Evolutionary conservation across 495 filamentous ascomycete species (phyloP), one percentile per base, ranked within the genome.

Genomic region (Copromyces sp.): DNA sequence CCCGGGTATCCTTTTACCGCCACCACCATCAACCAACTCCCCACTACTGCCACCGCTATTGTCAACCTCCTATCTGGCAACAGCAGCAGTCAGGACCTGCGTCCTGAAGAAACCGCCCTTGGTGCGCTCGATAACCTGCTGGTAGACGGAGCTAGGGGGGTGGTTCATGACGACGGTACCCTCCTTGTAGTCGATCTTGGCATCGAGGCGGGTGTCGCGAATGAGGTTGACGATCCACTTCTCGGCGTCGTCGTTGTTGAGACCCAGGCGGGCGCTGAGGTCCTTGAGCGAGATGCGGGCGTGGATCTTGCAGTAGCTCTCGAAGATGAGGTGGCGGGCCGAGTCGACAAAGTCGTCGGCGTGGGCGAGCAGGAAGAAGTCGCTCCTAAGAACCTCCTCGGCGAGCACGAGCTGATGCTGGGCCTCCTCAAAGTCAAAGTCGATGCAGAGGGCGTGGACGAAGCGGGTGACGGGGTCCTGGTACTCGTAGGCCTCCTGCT

Each of bases 181-280:
- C 84, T 94, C 93, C 86, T 98, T 92, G 84, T 97, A 98, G 82
- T 99, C 95, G 75, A 99, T 96, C 89, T 99, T 99, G 74, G 96
- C 95, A 78, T 99, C 95, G 47, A 99, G 93, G 69, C 95, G 88
- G 3, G 95, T 99, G 81, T 99, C 95, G 73, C 95, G 90, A 84
- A 99, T 99, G 61, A 98, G 88, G 84, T 99, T 99, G 73, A 99
- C 95, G 75, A 99, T 99, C 96, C 96, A 98, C 86, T 98, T 98
- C 89, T 99, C 95, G 75, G 96, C 95, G 77, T 97, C 95, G 77
- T 97, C 94, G 77, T 93, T 89, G 78, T 89, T 92, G 73, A 99
- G 85, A 73, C 95, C 95, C 69, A 99, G 87, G 74, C 94, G 90
- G 73, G 90, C 90, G 74, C 94, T 97, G 20, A 99, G 87, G 77